Conservation (phyloP, 2,329 filamentous ascomycete species). For the Talaromyces verruculosus region DNA sequence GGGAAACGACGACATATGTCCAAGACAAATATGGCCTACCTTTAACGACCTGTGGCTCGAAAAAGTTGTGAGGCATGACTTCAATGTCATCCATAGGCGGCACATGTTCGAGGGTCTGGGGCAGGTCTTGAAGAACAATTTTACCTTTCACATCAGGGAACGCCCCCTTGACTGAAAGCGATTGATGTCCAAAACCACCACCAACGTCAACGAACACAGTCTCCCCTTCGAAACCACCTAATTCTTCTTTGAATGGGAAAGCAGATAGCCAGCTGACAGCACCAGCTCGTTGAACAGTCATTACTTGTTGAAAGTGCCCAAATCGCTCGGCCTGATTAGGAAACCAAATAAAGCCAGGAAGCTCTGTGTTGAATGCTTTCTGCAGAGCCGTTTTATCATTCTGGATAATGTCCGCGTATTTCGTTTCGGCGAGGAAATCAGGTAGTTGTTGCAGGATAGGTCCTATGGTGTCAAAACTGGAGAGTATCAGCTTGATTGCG, state of each 20-base stretch:
- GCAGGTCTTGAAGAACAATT: slow-evolving; percentile 15
- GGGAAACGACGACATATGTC: no score
- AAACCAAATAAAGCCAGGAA: no score
- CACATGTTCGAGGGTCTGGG: background rate
- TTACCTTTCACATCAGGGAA: background rate
- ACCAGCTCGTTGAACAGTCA: no score
- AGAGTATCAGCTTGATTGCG: background rate
- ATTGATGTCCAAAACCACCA: slow-evolving; percentile 16
- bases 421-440: background rate
- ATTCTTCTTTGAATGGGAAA: background rate
- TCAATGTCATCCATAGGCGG: slow-evolving; percentile 10
- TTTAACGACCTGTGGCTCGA: slow-evolving; percentile 20
- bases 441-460: background rate
- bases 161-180: background rate
- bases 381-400: background rate
- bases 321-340: no score
- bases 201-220: slow-evolving; percentile 15
- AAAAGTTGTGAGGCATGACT: slow-evolving; percentile 20
- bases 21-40: background rate
- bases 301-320: no score
- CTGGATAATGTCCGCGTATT: background rate
- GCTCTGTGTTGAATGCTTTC: background rate
- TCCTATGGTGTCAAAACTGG: background rate
- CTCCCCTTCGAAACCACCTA: background rate
- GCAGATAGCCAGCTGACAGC: no score